These are phyloP conservation scores for Baorangia bicolor DNA, from an alignment of 768 basidiomycete genomes.

Conservation along the genomic window DNA sequence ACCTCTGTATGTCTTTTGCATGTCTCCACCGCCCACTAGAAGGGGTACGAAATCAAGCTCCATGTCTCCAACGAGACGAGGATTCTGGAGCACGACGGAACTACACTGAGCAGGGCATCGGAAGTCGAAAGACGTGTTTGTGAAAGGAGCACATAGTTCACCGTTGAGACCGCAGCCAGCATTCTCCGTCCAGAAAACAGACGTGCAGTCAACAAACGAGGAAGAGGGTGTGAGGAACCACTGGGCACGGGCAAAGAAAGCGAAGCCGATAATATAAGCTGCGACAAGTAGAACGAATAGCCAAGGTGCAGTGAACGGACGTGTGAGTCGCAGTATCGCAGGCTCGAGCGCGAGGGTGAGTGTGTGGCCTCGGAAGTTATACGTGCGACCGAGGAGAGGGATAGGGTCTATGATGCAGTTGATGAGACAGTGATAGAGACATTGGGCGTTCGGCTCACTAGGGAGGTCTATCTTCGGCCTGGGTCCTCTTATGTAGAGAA, in stretches of 20 bases:
- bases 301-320: conserved; percentile 50
- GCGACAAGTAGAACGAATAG: conserved; percentile 53
- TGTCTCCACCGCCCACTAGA: conserved; percentile 84
- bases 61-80: conserved; percentile 66
- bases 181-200: conserved; percentile 67
- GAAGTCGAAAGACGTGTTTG: conserved; percentile 62
- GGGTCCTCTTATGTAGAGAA: conserved; percentile 56
- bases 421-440: neutral
- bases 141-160: conserved; percentile 59
- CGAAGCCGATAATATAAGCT: conserved; percentile 68
- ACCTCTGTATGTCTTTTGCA: conserved; percentile 68
- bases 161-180: conserved; percentile 77
- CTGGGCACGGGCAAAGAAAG: conserved; percentile 71
- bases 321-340: conserved; percentile 48
- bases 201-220: conserved; percentile 65
- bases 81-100: conserved; percentile 65
- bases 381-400: conserved; percentile 54
- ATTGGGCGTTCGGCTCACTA: conserved; percentile 30
- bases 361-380: conserved; percentile 36
- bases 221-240: conserved; percentile 67
- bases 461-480: conserved; percentile 52
- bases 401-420: conserved; percentile 41
- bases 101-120: conserved; percentile 78
- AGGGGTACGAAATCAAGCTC: conserved; percentile 68
- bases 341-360: conserved; percentile 55